Evolutionary conservation across 305 asterid species (phyloP).

Genomic region (Fraxinus ornus): DNA sequence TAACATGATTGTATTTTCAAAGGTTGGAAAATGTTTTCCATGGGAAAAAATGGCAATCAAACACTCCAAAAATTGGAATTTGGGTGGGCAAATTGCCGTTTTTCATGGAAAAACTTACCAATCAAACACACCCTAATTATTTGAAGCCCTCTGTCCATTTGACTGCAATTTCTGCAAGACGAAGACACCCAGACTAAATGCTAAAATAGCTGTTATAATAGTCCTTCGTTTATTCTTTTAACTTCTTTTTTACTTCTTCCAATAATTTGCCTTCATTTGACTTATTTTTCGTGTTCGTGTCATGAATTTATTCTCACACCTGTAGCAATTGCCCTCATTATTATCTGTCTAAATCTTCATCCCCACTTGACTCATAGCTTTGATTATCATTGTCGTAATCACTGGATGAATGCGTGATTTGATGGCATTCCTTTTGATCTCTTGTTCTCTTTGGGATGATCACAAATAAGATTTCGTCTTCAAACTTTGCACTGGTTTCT

Average conservation of each 20-base stretch:
- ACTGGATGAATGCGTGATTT: not conserved
- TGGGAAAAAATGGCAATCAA: no score
- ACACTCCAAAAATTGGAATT: no score
- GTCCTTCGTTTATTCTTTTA: conserved; percentile 19
- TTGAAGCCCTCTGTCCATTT: not conserved
- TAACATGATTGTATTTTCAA: no score
- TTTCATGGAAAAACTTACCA: no score
- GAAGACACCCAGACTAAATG: conserved; percentile 32
- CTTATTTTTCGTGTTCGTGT: not conserved
- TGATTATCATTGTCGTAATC: not conserved
- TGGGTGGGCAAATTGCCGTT: no score
- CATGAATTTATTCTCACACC: not conserved
- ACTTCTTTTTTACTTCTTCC: conserved; percentile 16
- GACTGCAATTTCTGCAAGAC: conserved; percentile 24
- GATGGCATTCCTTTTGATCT: not conserved
- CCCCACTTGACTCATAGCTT: not conserved
- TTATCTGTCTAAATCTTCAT: not conserved
- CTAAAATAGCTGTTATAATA: conserved; percentile 30
- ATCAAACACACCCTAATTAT: not conserved
- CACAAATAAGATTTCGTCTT: conserved; percentile 34
- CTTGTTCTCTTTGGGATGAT: conserved; percentile 28
- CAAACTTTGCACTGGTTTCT: conserved; percentile 31
- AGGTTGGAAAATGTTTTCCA: no score
- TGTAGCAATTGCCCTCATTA: not conserved
- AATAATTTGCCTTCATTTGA: conserved; percentile 12